Conservation (phyloP, 768 basidiomycete genomes). For the Coprinopsis strossmayeri region DNA sequence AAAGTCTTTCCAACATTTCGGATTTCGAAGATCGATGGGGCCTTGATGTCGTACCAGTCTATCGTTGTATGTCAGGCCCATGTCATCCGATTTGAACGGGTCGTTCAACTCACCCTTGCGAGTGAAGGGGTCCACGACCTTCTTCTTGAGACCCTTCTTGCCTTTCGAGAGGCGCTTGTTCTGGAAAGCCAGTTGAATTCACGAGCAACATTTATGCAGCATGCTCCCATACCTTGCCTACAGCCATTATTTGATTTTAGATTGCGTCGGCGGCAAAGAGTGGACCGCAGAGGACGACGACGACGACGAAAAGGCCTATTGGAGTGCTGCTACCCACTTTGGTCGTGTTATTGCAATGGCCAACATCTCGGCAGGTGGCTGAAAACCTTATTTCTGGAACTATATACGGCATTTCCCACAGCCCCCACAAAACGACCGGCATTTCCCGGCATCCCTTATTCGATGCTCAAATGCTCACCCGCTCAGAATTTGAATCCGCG, state of each 20-base stretch:
- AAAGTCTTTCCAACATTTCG: slow-evolving; percentile 98
- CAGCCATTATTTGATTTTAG: slow-evolving; percentile 57
- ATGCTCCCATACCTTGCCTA: slow-evolving; percentile 65
- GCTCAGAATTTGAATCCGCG: slow-evolving; percentile 51
- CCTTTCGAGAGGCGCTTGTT: slow-evolving; percentile 98
- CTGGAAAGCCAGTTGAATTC: slow-evolving; percentile 31
- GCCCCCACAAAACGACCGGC: slow-evolving; percentile 8
- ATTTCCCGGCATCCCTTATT: slow-evolving; percentile 12
- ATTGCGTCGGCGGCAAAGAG: slow-evolving; percentile 31
- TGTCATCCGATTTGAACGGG: background rate
- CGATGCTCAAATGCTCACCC: slow-evolving; percentile 37
- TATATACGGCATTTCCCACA: slow-evolving; percentile 46
- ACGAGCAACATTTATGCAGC: slow-evolving; percentile 2
- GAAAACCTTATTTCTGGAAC: slow-evolving; percentile 50
- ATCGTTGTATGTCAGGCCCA: slow-evolving; percentile 3
- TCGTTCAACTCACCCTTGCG: slow-evolving; percentile 71
- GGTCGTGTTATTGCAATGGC: slow-evolving; percentile 16
- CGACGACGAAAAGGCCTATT: slow-evolving; percentile 19
- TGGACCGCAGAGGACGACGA: slow-evolving; percentile 25
- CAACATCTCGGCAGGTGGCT: slow-evolving; percentile 39
- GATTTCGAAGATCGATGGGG: slow-evolving; percentile 95
- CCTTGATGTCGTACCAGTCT: slow-evolving; percentile 99
- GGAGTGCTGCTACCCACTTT: slow-evolving; percentile 36
- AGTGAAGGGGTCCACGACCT: slow-evolving; percentile 99
- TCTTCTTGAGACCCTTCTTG: slow-evolving; percentile 99